These are phyloP conservation scores for Cladosporium phlei DNA, from an alignment of 2,329 filamentous ascomycete species.

Conservation along the genomic window DNA sequence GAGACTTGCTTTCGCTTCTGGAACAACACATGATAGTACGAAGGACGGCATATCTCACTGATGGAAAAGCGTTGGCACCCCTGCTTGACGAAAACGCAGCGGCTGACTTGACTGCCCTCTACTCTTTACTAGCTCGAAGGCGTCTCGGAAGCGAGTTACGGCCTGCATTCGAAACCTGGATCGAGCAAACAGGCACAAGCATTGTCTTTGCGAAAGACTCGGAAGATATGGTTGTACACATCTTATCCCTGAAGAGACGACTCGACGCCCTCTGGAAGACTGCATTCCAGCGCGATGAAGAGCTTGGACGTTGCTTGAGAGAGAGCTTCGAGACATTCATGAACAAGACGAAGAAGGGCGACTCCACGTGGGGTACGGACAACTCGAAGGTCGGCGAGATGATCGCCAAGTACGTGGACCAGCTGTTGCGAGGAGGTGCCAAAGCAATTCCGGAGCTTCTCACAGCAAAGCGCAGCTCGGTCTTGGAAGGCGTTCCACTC, in stretches of 20 bases:
- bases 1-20: slow-evolving; percentile 66
- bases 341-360: slow-evolving; percentile 74
- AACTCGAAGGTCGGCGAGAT: slow-evolving; percentile 96
- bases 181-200: slow-evolving; percentile 64
- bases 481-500: slow-evolving; percentile 25
- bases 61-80: slow-evolving; percentile 57
- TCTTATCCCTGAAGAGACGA: slow-evolving; percentile 74
- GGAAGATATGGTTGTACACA: slow-evolving; percentile 78
- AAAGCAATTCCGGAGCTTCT: slow-evolving; percentile 73
- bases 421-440: slow-evolving; percentile 78
- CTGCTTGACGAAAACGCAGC: slow-evolving; percentile 68
- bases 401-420: slow-evolving; percentile 95
- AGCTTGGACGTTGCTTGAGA: slow-evolving; percentile 70
- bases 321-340: slow-evolving; percentile 88
- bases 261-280: slow-evolving; percentile 72
- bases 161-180: slow-evolving; percentile 71
- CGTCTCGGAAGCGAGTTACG: slow-evolving; percentile 66
- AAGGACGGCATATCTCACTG: slow-evolving; percentile 50
- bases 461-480: slow-evolving; percentile 43
- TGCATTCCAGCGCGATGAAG: slow-evolving; percentile 72
- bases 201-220: slow-evolving; percentile 75
- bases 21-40: slow-evolving; percentile 67
- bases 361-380: slow-evolving; percentile 68
- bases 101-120: slow-evolving; percentile 68
- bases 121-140: slow-evolving; percentile 68